A percentile compares a stretch with the other conserved stretches of the same genome.
Conservation (phyloP, 495 filamentous ascomycete genomes). For the Eremomyces bilateralis region DNA sequence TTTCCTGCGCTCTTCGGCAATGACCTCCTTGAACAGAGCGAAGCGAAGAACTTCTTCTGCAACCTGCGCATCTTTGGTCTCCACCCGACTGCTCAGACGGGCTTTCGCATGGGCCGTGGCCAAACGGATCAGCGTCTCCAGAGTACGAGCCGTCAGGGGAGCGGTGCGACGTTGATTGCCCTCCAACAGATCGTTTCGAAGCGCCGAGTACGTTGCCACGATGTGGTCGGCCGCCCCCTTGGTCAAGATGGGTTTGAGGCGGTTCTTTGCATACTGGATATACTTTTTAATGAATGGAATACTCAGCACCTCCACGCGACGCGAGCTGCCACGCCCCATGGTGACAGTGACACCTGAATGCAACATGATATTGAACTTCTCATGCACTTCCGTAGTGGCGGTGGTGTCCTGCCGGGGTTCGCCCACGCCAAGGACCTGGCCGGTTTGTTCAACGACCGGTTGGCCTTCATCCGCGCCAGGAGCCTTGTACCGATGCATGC, state of each 20-base stretch:
- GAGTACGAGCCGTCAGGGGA: conserved; percentile 89
- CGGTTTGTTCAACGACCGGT: conserved; percentile 71
- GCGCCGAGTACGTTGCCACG: conserved; percentile 72
- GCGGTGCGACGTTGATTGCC: conserved; percentile 83
- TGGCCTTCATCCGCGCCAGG: conserved; percentile 88
- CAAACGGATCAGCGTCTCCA: conserved; percentile 93
- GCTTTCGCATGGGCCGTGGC: conserved; percentile 93
- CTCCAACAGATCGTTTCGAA: conserved; percentile 90
- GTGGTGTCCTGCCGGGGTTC: conserved; percentile 41
- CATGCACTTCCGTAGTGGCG: conserved; percentile 70
- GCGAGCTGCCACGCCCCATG: conserved; percentile 44
- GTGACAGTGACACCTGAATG: conserved; percentile 74
- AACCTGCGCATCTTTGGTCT: conserved; percentile 69
- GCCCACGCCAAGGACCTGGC: conserved; percentile 76
- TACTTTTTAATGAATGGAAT: conserved; percentile 99
- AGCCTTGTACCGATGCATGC: conserved; percentile 93
- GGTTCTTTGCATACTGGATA: conserved; percentile 89
- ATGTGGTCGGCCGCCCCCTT: conserved; percentile 88
- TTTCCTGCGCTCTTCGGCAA: conserved; percentile 71
- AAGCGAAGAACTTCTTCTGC: conserved; percentile 85
- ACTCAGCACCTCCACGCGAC: conserved; percentile 75
- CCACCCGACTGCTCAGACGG: conserved; percentile 76
- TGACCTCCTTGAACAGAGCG: conserved; percentile 92
- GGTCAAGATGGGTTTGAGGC: conserved; percentile 78
- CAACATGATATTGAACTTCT: conserved; percentile 91